These are phyloP conservation scores for Kwoniella dejecticola DNA, from an alignment of 768 basidiomycete genomes.

Conservation along the genomic window DNA sequence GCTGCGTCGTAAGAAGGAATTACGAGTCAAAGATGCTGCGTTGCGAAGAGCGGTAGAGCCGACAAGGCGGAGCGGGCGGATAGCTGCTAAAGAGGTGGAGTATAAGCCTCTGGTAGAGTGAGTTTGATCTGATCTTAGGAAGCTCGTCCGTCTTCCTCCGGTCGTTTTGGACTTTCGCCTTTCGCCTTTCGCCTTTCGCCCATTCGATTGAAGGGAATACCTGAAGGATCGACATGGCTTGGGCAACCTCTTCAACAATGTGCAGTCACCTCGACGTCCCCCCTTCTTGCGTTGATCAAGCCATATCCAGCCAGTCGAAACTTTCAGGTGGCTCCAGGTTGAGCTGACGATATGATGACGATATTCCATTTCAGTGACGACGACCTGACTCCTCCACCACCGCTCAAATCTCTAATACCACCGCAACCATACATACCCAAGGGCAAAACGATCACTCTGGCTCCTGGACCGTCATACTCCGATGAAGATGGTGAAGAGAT, in stretches of 20 bases:
- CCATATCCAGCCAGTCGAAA: not conserved
- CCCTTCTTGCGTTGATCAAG: not conserved
- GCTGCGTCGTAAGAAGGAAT: conserved; percentile 5
- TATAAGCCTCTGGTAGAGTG: conserved; percentile 3
- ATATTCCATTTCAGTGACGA: conserved; percentile 2
- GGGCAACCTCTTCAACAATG: not conserved
- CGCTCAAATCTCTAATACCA: not conserved
- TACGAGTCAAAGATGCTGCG: conserved; percentile 11
- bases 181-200: too few relatives aligned
- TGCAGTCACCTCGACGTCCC: not conserved
- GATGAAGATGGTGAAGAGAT: not conserved
- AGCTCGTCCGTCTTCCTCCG: too few relatives aligned
- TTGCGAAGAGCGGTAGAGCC: conserved; percentile 16
- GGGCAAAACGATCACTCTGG: conserved; percentile 16
- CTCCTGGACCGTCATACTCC: conserved; percentile 34
- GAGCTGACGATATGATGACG: not conserved
- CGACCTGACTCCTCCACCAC: conserved; percentile 5
- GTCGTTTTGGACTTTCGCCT: too few relatives aligned
- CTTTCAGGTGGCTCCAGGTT: not conserved
- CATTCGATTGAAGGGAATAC: too few relatives aligned
- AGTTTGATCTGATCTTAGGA: not conserved
- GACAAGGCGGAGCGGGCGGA: conserved; percentile 25
- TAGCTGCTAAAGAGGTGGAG: conserved; percentile 21
- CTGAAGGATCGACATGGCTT: too few relatives aligned
- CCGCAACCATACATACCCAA: conserved; percentile 22